These are phyloP conservation scores for Botryotinia convoluta DNA, from an alignment of 2,329 filamentous ascomycete genomes.

Conservation along the genomic window DNA sequence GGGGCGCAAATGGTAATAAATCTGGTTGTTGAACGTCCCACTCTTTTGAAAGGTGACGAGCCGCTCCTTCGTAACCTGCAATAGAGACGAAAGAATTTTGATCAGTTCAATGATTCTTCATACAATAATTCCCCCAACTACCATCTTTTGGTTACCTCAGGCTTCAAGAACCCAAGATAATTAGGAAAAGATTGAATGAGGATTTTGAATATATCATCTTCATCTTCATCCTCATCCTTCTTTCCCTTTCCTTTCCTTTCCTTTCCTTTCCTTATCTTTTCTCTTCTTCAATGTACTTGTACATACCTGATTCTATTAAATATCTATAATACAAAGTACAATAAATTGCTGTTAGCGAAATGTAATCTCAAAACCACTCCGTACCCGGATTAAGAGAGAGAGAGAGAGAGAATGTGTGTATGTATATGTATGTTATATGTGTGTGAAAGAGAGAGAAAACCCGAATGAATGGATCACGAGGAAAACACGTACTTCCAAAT, in stretches of 20 bases:
- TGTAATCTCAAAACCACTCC: conserved; percentile 19
- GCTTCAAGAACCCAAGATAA: neutral
- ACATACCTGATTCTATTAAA: conserved; percentile 39
- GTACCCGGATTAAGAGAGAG: conserved; percentile 23
- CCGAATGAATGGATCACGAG: conserved; percentile 34
- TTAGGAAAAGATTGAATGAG: neutral
- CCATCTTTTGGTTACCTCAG: neutral
- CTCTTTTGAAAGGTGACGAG: conserved; percentile 66
- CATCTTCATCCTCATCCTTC: neutral
- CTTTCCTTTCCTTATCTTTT: neutral
- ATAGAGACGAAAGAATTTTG: conserved; percentile 17
- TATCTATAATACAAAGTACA: conserved; percentile 35
- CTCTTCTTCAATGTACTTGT: conserved; percentile 2
- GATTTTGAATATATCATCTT: neutral
- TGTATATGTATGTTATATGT: neutral
- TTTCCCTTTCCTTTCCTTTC: no score
- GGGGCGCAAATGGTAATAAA: conserved; percentile 60
- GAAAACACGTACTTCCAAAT: conserved; percentile 61
- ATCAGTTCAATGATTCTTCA: conserved; percentile 20
- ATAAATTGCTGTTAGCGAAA: conserved; percentile 35
- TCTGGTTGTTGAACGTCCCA: conserved; percentile 63
- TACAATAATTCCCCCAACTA: neutral
- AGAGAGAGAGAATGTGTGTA: neutral
- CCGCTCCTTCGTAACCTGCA: conserved; percentile 66
- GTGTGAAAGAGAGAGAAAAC: neutral